Evolutionary conservation across 2,329 filamentous ascomycete genomes (phyloP).

Genomic region (Fusarium robinianum): DNA sequence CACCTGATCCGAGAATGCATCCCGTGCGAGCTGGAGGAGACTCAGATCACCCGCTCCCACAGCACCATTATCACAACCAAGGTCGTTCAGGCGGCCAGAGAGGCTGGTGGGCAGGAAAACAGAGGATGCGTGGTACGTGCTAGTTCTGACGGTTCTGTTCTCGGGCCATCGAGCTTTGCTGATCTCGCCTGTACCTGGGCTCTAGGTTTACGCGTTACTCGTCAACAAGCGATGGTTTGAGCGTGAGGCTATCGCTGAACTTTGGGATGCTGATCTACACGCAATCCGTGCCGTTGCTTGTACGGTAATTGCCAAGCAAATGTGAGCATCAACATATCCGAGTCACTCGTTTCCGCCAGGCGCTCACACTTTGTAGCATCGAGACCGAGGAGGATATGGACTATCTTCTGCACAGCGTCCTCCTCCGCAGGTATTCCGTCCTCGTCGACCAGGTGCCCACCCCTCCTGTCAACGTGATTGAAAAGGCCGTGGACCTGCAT

Average conservation of each 20-base stretch:
- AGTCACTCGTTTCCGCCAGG: background rate
- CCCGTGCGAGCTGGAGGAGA: slow-evolving; percentile 84
- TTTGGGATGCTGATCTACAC: slow-evolving; percentile 92
- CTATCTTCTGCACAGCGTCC: slow-evolving; percentile 78
- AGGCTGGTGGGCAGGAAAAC: slow-evolving; percentile 78
- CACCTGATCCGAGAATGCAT: slow-evolving; percentile 89
- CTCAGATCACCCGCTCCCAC: slow-evolving; percentile 75
- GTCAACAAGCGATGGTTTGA: slow-evolving; percentile 76
- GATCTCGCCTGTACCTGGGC: background rate
- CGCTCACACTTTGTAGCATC: slow-evolving; percentile 61
- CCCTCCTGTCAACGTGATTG: slow-evolving; percentile 81
- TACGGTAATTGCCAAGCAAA: slow-evolving; percentile 86
- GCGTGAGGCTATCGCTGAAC: slow-evolving; percentile 75
- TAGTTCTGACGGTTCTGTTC: background rate
- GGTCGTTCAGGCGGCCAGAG: slow-evolving; percentile 79
- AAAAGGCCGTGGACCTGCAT: slow-evolving; percentile 91
- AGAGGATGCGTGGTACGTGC: slow-evolving; percentile 69
- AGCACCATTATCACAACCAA: slow-evolving; percentile 80
- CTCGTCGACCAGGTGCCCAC: slow-evolving; percentile 73
- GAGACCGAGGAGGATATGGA: slow-evolving; percentile 79
- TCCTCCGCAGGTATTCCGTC: slow-evolving; percentile 89
- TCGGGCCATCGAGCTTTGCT: background rate
- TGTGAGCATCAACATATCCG: slow-evolving; percentile 46
- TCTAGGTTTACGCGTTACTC: slow-evolving; percentile 72
- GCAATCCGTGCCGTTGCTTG: slow-evolving; percentile 78